Evolutionary conservation across 2,329 filamentous ascomycete genomes (phyloP).

Genomic region (Alternaria hordeiaustralica): DNA sequence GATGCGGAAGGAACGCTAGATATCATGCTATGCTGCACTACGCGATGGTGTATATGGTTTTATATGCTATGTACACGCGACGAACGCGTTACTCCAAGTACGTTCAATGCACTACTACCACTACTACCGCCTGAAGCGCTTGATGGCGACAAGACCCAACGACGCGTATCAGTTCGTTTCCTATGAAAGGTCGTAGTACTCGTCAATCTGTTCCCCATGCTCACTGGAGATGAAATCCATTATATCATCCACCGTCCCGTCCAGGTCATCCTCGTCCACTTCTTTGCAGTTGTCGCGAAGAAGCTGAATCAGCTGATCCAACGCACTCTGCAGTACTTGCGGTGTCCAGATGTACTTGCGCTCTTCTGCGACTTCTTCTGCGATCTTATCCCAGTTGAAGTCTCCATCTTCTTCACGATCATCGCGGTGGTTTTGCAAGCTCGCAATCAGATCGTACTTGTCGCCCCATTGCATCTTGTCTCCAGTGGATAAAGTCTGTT

Average conservation of each 20-base stretch:
- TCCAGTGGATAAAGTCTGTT: constrained; percentile 13
- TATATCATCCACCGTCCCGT: constrained; percentile 27
- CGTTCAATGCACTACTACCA: not conserved
- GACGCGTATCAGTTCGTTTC: not conserved
- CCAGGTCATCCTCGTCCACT: constrained; percentile 5
- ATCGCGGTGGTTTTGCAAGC: constrained; percentile 28
- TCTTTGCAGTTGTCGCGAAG: constrained; percentile 8
- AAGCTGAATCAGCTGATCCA: constrained; percentile 20
- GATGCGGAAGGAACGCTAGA: not conserved
- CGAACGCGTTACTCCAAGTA: not conserved
- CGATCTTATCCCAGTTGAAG: constrained; percentile 42
- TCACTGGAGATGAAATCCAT: constrained; percentile 21
- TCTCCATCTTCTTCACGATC: constrained; percentile 31
- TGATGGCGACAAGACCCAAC: not conserved
- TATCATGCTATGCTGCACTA: not conserved
- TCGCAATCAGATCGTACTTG: constrained; percentile 50
- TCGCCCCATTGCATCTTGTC: constrained; percentile 51
- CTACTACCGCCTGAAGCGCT: not conserved
- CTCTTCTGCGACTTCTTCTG: not conserved
- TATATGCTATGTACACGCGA: not conserved
- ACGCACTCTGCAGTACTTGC: constrained; percentile 30
- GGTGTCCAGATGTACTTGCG: constrained; percentile 19
- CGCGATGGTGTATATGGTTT: not conserved
- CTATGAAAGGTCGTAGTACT: constrained; percentile 19
- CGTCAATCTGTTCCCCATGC: constrained; percentile 13